Evolutionary conservation across 2,329 filamentous ascomycete species (phyloP).

Genomic region (Xylaria multiplex): DNA sequence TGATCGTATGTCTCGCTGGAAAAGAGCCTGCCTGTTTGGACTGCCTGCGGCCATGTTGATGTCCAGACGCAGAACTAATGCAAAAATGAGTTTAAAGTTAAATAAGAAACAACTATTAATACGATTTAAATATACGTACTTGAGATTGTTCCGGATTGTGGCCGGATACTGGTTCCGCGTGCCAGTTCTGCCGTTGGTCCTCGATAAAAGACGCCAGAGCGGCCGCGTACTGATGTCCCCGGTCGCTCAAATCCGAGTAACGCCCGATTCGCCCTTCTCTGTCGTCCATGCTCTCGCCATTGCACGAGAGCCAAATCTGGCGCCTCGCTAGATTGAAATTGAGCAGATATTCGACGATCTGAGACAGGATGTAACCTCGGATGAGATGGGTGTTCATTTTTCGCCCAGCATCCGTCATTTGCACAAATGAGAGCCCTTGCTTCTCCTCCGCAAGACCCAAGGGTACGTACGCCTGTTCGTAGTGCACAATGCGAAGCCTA

Average conservation of each 20-base stretch:
- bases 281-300: conserved; percentile 31
- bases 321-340: conserved; percentile 33
- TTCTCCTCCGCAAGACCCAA: conserved; percentile 28
- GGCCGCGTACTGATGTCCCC: conserved; percentile 22
- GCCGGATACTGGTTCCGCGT: conserved; percentile 20
- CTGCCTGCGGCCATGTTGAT: conserved; percentile 34
- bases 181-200: conserved; percentile 25
- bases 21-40: conserved; percentile 30
- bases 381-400: conserved; percentile 35
- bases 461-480: conserved; percentile 32
- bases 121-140: not conserved
- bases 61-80: conserved; percentile 31
- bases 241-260: conserved; percentile 29
- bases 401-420: conserved; percentile 31
- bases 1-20: conserved; percentile 23
- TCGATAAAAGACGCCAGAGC: conserved; percentile 28
- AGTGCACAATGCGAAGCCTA: conserved; percentile 26
- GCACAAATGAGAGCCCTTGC: conserved; percentile 32
- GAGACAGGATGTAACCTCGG: conserved; percentile 32
- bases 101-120: too few species aligned
- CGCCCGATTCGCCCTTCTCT: conserved; percentile 27
- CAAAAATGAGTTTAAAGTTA: not conserved
- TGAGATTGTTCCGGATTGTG: conserved; percentile 22
- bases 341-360: conserved; percentile 35
- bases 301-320: conserved; percentile 33